A percentile compares a stretch with the other conserved stretches of the same genome.
Evolutionary conservation across 169 alveolate species (phyloP).

Genomic region (Besnoitia besnoiti): DNA sequence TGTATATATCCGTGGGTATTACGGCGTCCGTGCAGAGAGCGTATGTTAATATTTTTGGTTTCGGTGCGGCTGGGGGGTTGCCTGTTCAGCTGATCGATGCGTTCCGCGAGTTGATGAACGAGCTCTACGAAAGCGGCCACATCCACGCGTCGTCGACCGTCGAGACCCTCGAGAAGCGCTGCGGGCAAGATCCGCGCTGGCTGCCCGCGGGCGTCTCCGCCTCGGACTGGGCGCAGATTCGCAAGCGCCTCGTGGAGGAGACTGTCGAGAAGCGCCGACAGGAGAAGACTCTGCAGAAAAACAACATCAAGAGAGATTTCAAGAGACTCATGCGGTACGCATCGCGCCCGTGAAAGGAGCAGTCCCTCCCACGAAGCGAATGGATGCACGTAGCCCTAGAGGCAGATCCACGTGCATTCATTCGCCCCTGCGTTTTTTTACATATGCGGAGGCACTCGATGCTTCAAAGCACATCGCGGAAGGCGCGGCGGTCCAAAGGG

Average conservation of each 20-base stretch:
- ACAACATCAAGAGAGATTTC: conserved; percentile 38
- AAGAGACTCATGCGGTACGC: conserved; percentile 37
- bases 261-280: conserved; percentile 30
- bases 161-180: conserved; percentile 50
- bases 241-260: conserved; percentile 43
- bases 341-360: neutral
- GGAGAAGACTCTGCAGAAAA: neutral
- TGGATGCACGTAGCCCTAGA: neutral
- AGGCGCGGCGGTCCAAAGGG: too few relatives aligned
- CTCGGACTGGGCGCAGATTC: conserved; percentile 47
- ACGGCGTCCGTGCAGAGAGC: neutral
- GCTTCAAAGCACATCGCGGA: too few relatives aligned
- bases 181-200: conserved; percentile 53
- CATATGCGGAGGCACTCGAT: neutral
- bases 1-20: neutral
- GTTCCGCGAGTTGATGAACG: conserved; percentile 41
- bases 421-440: neutral
- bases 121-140: conserved; percentile 32
- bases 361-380: neutral
- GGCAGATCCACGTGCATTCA: neutral
- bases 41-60: neutral
- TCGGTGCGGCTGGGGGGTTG: neutral
- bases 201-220: neutral
- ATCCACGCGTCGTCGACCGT: conserved; percentile 58
- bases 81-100: conserved; percentile 57